Evolutionary conservation across 106 monocot genomes (phyloP), one percentile per base, ranked within the genome.

Genomic region (Cymbidium sinense): DNA sequence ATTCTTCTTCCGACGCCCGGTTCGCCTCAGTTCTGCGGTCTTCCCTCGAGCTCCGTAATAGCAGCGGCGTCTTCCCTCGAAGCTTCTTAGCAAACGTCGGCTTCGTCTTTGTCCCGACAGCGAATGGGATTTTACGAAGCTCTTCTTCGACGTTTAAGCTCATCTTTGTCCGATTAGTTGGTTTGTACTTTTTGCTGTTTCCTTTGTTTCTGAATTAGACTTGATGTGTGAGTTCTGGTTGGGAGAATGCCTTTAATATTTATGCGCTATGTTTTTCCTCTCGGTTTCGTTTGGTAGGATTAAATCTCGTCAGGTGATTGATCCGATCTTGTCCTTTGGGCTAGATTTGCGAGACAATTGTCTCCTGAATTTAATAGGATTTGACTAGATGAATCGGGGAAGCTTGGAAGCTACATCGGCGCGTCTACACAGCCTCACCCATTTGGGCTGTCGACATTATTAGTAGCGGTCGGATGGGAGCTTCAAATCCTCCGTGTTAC

Each of bases 361-460:
- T 69, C 34, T 69, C 33, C 77, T 28, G 75, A 74, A 11, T 52
- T 47, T 34, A 9, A 31, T 75, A 20, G 43, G 70, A 50, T 70
- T 83, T 65, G 52, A 74, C 78, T 81, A 77, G 86, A 93, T 93
- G 93, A 83, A 90, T 65, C 90, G 74, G 93, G 76, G 82, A 86
- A 80, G 81, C 73, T 95, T 28, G 76, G 92, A 77, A 85, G 80
- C 82, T 88, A 87, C 85, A 87, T 95, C 39, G 69, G 81, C 35
- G 93, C 17, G 88, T 93, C 3, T 85, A 90, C 77, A 93, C 90
- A 2, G 93, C 93, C 35, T 73, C 95, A 95, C 72, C 95, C 95
- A 3, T 95, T 95, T 77, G 95, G 95, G 95, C 90, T 11, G 84
- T 95, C 2, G 95, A 95, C 77, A 90, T 95, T 69, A 90, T 95